A percentile compares a stretch with the other conserved stretches of the same genome.
Evolutionary conservation across 2,329 filamentous ascomycete genomes (phyloP).

Genomic region (Hypoxylon sp.): DNA sequence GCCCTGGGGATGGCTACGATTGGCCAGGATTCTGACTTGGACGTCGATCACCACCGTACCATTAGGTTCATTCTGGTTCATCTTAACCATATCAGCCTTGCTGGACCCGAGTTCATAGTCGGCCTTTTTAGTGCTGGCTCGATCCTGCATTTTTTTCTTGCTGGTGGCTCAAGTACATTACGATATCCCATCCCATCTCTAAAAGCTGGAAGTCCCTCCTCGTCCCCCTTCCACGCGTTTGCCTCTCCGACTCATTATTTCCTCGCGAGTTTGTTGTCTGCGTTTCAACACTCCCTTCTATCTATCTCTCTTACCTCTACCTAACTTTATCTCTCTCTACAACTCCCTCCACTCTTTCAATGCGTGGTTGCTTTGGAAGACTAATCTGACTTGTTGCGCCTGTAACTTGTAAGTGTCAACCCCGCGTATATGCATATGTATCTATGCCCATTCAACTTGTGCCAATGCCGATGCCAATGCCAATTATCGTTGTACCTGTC

Average conservation of each 20-base stretch:
- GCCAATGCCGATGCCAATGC: no score
- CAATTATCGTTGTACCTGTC: constrained; percentile 24
- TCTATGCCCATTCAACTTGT: constrained; percentile 12
- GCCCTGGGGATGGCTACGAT: constrained; percentile 28
- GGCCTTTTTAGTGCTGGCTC: constrained; percentile 22
- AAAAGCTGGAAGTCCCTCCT: constrained; percentile 24
- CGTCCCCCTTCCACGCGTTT: constrained; percentile 22
- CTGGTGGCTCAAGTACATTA: constrained; percentile 23
- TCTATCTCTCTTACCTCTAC: neutral
- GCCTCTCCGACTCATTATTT: constrained; percentile 13
- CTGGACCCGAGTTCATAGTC: constrained; percentile 20
- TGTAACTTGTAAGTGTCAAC: constrained; percentile 32
- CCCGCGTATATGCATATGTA: constrained; percentile 28
- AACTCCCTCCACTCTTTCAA: constrained; percentile 13
- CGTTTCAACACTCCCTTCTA: constrained; percentile 7
- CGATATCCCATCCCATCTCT: constrained; percentile 34
- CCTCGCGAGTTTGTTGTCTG: constrained; percentile 6
- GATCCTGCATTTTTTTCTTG: constrained; percentile 27
- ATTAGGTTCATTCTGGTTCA: constrained; percentile 37
- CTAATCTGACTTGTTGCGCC: constrained; percentile 21
- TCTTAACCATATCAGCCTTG: constrained; percentile 44
- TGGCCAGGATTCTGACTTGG: constrained; percentile 28
- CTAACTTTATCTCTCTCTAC: neutral
- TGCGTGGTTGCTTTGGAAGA: constrained; percentile 12
- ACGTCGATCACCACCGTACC: constrained; percentile 33